Conservation (phyloP, 306 rosid species). For the Urtica urens region DNA sequence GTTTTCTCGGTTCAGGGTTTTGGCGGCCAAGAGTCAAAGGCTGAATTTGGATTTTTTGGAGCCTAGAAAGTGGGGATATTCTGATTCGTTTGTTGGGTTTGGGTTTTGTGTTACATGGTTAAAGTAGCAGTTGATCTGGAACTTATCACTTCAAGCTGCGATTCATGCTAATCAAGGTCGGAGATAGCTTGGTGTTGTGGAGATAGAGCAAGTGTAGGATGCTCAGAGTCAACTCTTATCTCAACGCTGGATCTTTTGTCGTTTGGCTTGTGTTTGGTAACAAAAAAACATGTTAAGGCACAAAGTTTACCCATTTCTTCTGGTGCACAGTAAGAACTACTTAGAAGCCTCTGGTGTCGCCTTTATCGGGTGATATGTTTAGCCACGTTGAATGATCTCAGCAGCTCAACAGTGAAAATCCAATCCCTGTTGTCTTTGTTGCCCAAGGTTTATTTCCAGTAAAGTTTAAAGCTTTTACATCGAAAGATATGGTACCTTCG, state of each 20-base stretch:
- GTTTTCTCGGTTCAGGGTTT: conserved; percentile 2
- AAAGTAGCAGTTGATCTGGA: conserved; percentile 56
- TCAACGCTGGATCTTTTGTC: conserved; percentile 29
- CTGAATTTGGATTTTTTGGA: not conserved
- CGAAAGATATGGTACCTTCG: conserved; percentile 67
- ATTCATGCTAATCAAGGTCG: conserved; percentile 33
- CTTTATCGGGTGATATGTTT: conserved; percentile 35
- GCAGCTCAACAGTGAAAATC: no score
- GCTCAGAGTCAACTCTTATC: conserved; percentile 38
- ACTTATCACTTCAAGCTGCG: conserved; percentile 35
- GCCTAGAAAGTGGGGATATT: no score
- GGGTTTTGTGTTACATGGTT: conserved; percentile 24
- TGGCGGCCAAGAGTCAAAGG: conserved; percentile 20
- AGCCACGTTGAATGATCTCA: conserved; percentile 27
- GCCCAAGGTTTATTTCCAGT: no score
- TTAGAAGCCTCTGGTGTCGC: conserved; percentile 27
- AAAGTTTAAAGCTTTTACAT: no score
- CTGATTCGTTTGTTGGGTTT: conserved; percentile 14
- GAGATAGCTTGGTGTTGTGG: conserved; percentile 28
- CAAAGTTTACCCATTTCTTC: conserved; percentile 31
- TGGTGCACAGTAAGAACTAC: conserved; percentile 40
- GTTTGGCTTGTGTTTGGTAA: conserved; percentile 39
- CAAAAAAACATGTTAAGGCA: conserved; percentile 29
- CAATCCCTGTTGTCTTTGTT: no score
- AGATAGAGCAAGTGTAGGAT: conserved; percentile 33